Evolutionary conservation across 306 rosid genomes (phyloP).

Genomic region (Prunus persica): DNA sequence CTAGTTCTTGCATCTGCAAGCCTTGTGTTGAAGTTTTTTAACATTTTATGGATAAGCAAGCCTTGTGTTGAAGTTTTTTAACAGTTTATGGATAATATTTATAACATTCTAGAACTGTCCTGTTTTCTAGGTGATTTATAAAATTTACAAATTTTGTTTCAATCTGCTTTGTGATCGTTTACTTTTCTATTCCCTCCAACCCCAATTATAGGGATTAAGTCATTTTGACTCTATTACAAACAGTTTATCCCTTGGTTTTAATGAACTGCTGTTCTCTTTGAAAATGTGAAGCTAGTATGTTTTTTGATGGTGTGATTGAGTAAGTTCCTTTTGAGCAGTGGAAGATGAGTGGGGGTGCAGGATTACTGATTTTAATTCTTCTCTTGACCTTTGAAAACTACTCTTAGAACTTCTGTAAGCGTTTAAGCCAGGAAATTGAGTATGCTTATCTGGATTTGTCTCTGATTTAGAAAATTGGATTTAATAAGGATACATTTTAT

Average conservation of each 20-base stretch:
- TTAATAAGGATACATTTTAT: not conserved
- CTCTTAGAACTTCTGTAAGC: not conserved
- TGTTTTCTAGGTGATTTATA: not conserved
- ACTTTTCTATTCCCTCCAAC: not conserved
- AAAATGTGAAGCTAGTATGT: no score
- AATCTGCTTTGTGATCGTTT: not conserved
- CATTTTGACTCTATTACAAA: not conserved
- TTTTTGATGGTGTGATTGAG: no score
- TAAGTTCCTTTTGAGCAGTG: no score
- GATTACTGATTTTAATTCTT: slow-evolving; percentile 7
- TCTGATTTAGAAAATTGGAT: not conserved
- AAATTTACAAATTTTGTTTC: not conserved
- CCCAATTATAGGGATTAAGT: not conserved
- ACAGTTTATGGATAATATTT: not conserved
- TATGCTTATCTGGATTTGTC: not conserved
- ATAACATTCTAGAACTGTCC: not conserved
- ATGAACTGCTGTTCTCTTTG: not conserved
- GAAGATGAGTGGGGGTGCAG: not conserved
- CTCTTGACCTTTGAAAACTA: not conserved
- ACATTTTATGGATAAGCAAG: not conserved
- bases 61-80: not conserved
- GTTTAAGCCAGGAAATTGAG: not conserved
- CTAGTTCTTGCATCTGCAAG: slow-evolving; percentile 1
- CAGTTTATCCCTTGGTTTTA: not conserved
- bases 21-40: not conserved